phyloP scores from a whole-genome alignment of 257 asterid species.

The Solanum corneliomulleri region DNA sequence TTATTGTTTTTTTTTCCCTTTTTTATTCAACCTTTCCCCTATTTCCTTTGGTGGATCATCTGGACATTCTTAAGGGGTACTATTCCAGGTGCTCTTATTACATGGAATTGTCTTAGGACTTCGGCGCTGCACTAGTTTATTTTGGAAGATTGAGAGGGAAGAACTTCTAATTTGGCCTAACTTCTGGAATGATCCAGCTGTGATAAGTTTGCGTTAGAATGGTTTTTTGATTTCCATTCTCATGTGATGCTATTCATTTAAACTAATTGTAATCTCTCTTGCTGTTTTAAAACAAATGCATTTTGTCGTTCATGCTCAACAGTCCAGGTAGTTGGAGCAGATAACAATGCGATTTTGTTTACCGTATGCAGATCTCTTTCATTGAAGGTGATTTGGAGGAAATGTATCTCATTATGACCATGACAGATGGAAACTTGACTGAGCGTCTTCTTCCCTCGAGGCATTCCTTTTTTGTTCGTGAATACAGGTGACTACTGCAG shows the following conservation, averaged over 20 bases:
- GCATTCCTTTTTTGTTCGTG: slow-evolving; percentile 75
- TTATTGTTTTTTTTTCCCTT: neutral
- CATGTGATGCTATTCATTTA: neutral
- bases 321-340: neutral
- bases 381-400: slow-evolving; percentile 81
- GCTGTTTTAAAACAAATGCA: neutral
- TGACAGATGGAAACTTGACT: slow-evolving; percentile 72
- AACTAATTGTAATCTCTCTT: neutral
- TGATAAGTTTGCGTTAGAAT: neutral
- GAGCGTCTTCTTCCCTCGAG: slow-evolving; percentile 92
- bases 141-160: neutral
- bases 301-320: neutral
- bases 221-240: neutral
- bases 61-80: neutral
- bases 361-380: slow-evolving; percentile 56
- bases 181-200: neutral
- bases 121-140: neutral
- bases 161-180: neutral
- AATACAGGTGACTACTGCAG: slow-evolving; percentile 51
- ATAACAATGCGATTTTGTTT: neutral
- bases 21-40: neutral
- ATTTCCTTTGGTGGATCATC: neutral
- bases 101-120: neutral
- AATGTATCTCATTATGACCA: slow-evolving; percentile 90
- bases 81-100: neutral